A percentile compares a stretch with the other conserved stretches of the same genome.
These are phyloP conservation scores for Cryptosporidium tyzzeri DNA, from an alignment of 169 alveolate genomes.

Conservation along the genomic window DNA sequence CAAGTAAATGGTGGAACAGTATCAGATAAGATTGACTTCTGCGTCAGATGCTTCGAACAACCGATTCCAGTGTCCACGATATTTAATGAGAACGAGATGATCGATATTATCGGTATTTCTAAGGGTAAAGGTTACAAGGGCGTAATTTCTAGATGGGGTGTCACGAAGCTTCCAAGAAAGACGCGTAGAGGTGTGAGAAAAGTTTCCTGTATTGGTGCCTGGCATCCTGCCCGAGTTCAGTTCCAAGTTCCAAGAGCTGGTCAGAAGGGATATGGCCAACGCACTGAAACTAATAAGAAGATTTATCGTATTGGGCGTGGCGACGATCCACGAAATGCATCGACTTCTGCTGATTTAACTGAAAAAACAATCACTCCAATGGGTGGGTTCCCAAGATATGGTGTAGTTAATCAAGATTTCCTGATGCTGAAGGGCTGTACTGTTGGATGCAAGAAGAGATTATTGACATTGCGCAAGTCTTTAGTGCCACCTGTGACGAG, in stretches of 20 bases:
- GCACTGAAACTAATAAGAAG: conserved; percentile 99
- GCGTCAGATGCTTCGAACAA: conserved; percentile 94
- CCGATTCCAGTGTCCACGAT: conserved; percentile 95
- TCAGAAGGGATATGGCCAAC: conserved; percentile 99
- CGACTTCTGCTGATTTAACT: conserved; percentile 98
- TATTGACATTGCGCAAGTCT: conserved; percentile 96
- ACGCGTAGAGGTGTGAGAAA: conserved; percentile 99
- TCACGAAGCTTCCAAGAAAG: conserved; percentile 98
- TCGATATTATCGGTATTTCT: conserved; percentile 98
- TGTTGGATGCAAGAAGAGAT: conserved; percentile 98
- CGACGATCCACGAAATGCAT: conserved; percentile 94
- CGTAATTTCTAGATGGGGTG: conserved; percentile 99
- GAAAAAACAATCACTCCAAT: conserved; percentile 99
- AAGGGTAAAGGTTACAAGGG: conserved; percentile 99
- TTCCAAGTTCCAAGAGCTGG: conserved; percentile 99
- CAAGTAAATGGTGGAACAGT: conserved; percentile 99
- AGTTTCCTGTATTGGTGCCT: conserved; percentile 99
- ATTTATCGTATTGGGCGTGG: conserved; percentile 97
- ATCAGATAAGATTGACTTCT: conserved; percentile 96
- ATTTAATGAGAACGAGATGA: conserved; percentile 96
- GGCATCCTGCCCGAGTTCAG: conserved; percentile 99
- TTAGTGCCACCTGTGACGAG: conserved; percentile 94
- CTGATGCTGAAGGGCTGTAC: conserved; percentile 98
- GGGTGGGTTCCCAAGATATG: conserved; percentile 99
- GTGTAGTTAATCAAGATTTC: conserved; percentile 98